Base-by-base conservation (phyloP, 208 protist species). In the Histomonas meleagridis region DNA sequence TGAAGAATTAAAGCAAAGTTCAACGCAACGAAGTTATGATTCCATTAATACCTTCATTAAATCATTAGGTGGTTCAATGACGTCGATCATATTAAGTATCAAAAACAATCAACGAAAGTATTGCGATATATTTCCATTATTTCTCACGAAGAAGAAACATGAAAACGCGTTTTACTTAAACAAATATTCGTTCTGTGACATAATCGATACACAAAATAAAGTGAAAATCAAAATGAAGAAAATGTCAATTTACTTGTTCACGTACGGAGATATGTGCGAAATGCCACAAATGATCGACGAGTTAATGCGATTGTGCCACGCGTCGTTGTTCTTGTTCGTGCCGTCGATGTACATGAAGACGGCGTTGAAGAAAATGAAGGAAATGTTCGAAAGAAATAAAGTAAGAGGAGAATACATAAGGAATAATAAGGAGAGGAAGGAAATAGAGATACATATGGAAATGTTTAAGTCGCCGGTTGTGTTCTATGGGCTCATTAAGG, bases 301-400 rank as follows among this genome's bases (percentile, higher is more conserved):
- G 0, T 21, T 86, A 4, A 38, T 43, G 46, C 23, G 38, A 1
- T 5, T 38, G 5, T 86, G 55, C 55, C 76, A 40, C 16, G 51
- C 76, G 18, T 28, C 76, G 23, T 86, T 86, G 26, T 51, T 86
- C 46, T 57, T 86, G 76, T 86, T 86, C 76, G 55, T 86, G 9
- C 76, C 76, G 12, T 40, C 46, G 2, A 26, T 18, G 43, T 26
- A 55, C 4, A 55, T 86, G 0, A 86, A 46, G 55, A 7, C 26
- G 4, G 40, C 76, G 5, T 86, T 86, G 14, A 46, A 43, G 9
- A 46, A 32, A 12, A 86, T 86, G 76, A 86, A 86, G 26, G 26
- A 38, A 14, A 86, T 86, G n/a, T 86, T 86, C 35, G 76, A 43
- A 57, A 86, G 76, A 86, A 40, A 86, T 40, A 86, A 86, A 28